Conservation (phyloP, 768 basidiomycete species). For the Lactarius sp. region DNA sequence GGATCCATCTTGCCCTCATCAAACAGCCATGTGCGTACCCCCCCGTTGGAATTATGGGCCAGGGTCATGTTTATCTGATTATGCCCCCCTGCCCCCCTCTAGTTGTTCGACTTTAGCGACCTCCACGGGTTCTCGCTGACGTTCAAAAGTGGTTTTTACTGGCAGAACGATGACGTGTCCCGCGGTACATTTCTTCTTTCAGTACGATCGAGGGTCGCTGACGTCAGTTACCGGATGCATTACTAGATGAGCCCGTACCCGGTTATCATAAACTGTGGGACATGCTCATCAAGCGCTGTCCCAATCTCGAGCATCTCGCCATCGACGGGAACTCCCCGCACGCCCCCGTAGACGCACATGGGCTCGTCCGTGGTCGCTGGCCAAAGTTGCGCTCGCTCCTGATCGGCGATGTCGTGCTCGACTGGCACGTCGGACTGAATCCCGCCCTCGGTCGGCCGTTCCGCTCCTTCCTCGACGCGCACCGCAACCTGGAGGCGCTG, state of each 20-base stretch:
- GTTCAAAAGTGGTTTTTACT: constrained; percentile 60
- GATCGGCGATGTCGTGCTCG: constrained; percentile 62
- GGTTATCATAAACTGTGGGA: constrained; percentile 56
- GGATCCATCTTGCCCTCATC: constrained; percentile 53
- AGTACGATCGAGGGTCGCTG: background rate
- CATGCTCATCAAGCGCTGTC: constrained; percentile 63
- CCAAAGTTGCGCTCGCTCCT: constrained; percentile 54
- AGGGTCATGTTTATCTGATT: background rate
- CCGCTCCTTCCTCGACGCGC: constrained; percentile 62
- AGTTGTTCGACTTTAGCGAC: constrained; percentile 68
- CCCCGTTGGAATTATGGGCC: background rate
- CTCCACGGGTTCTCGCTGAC: constrained; percentile 58
- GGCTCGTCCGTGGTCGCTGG: constrained; percentile 60
- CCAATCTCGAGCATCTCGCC: constrained; percentile 58
- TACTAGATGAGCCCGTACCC: constrained; percentile 44
- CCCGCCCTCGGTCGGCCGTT: constrained; percentile 50
- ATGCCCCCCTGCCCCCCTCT: background rate
- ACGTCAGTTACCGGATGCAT: constrained; percentile 3
- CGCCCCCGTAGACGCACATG: constrained; percentile 49
- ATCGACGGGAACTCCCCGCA: constrained; percentile 51
- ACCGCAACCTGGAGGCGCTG: constrained; percentile 47
- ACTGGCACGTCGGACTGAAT: constrained; percentile 41
- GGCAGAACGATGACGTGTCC: constrained; percentile 48
- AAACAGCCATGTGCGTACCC: constrained; percentile 54
- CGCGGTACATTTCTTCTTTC: constrained; percentile 42